Evolutionary conservation across 306 rosid species (phyloP).

Genomic region (Malus sylvestris): DNA sequence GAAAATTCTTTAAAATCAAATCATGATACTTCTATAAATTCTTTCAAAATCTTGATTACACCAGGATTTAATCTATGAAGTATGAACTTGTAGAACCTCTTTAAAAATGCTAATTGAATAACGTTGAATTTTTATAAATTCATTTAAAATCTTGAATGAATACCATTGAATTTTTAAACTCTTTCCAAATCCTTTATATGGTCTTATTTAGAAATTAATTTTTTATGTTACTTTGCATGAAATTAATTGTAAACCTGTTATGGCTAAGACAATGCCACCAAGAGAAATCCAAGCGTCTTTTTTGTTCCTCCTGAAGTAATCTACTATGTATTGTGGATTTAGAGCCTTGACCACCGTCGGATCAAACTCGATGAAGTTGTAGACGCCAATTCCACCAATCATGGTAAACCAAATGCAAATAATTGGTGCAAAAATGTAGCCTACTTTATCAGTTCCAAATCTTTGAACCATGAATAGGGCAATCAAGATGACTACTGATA

Average conservation of each 20-base stretch:
- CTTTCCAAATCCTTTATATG: no score
- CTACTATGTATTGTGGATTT: slow-evolving; percentile 52
- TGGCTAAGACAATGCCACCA: slow-evolving; percentile 63
- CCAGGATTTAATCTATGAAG: no score
- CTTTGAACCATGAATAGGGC: slow-evolving; percentile 57
- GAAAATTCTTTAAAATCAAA: neutral
- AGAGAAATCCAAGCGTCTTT: slow-evolving; percentile 83
- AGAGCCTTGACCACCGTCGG: slow-evolving; percentile 53
- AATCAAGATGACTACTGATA: slow-evolving; percentile 51
- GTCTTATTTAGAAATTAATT: no score
- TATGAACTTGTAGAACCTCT: neutral
- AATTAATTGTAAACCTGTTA: slow-evolving; percentile 33
- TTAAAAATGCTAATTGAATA: no score
- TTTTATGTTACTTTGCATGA: neutral
- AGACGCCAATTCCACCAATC: slow-evolving; percentile 53
- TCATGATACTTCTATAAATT: no score
- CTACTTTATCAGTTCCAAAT: slow-evolving; percentile 80
- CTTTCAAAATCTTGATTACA: neutral
- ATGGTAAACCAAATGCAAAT: slow-evolving; percentile 63
- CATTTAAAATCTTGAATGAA: neutral
- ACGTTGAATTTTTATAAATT: neutral
- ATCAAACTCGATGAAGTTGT: slow-evolving; percentile 58
- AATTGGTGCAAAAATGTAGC: slow-evolving; percentile 73
- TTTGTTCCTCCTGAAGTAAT: slow-evolving; percentile 57
- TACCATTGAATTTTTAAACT: no score